These are phyloP conservation scores for Taiozyma sp. DNA, from an alignment of 1,139 yeast species.

Conservation along the genomic window DNA sequence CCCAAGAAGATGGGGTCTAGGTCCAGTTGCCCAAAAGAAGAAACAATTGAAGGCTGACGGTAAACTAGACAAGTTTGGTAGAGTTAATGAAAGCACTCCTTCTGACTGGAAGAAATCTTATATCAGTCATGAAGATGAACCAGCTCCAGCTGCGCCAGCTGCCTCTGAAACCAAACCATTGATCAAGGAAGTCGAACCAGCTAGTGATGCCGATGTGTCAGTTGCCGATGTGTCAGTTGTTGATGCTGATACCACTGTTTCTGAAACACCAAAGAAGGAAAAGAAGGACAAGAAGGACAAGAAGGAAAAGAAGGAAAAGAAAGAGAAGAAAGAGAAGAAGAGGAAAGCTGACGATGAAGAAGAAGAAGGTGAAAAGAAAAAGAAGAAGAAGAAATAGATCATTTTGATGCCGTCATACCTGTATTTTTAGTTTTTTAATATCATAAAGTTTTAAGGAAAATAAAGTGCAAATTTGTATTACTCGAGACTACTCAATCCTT, in stretches of 20 bases:
- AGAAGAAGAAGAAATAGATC: constrained; percentile 34
- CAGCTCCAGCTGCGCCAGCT: constrained; percentile 29
- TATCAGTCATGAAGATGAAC: constrained; percentile 64
- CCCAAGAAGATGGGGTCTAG: constrained; percentile 99
- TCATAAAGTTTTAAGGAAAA: not conserved
- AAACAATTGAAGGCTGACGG: constrained; percentile 97
- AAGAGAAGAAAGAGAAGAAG: constrained; percentile 52
- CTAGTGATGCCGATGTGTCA: constrained; percentile 28
- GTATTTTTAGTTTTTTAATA: not conserved
- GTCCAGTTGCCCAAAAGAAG: constrained; percentile 98
- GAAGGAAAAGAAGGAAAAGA: constrained; percentile 63
- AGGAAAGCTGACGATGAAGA: constrained; percentile 56
- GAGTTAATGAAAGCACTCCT: constrained; percentile 91
- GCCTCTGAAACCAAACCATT: constrained; percentile 40
- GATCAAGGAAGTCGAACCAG: constrained; percentile 34
- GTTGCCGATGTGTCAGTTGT: constrained; percentile 24
- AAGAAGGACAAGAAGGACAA: constrained; percentile 54
- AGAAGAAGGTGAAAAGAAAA: constrained; percentile 46
- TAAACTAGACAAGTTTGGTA: constrained; percentile 92
- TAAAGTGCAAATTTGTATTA: not conserved
- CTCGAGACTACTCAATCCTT: no score
- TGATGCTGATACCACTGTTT: constrained; percentile 14
- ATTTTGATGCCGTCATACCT: not conserved
- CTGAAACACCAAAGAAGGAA: constrained; percentile 39
- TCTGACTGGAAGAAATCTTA: constrained; percentile 85